phyloP scores from a whole-genome alignment of 352 stramenopile genomes.

The Globisporangium heterothallicum region DNA sequence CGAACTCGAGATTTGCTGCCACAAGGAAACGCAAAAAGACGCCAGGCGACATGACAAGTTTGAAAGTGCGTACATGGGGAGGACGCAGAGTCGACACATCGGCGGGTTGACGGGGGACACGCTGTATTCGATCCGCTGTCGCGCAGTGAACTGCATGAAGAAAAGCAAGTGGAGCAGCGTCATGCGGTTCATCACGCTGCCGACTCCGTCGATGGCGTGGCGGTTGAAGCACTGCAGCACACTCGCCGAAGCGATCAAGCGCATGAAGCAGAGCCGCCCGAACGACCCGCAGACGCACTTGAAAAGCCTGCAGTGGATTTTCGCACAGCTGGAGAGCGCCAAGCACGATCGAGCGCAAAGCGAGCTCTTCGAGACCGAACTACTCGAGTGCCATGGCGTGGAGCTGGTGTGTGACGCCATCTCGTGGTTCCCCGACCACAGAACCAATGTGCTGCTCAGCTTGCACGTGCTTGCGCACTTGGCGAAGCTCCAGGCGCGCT shows the following conservation, averaged over 20 bases:
- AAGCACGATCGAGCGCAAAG: constrained; percentile 18
- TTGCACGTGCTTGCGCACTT: constrained; percentile 29
- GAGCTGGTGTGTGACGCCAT: constrained; percentile 24
- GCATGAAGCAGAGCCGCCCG: constrained; percentile 22
- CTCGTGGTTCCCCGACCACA: constrained; percentile 16
- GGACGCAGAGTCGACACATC: constrained; percentile 26
- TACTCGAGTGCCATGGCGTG: constrained; percentile 22
- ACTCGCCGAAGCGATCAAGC: constrained; percentile 36
- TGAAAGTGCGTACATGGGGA: constrained; percentile 31
- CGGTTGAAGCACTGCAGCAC: constrained; percentile 42
- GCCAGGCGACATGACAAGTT: constrained; percentile 26
- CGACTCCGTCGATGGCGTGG: constrained; percentile 50
- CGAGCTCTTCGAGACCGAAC: constrained; percentile 26
- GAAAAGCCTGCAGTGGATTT: constrained; percentile 50
- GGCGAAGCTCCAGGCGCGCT: constrained; percentile 15
- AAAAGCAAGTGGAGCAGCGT: constrained; percentile 48
- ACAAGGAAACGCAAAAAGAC: constrained; percentile 9
- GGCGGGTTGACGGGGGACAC: constrained; percentile 23
- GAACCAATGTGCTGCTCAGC: constrained; percentile 19
- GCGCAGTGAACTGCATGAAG: constrained; percentile 39
- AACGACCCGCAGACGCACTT: constrained; percentile 23
- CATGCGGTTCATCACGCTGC: constrained; percentile 45
- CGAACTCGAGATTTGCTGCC: constrained; percentile 51
- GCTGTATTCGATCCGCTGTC: constrained; percentile 50
- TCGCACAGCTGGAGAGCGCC: constrained; percentile 28